Conservation (phyloP, 768 basidiomycete genomes). For the Lactarius hengduanensis region DNA sequence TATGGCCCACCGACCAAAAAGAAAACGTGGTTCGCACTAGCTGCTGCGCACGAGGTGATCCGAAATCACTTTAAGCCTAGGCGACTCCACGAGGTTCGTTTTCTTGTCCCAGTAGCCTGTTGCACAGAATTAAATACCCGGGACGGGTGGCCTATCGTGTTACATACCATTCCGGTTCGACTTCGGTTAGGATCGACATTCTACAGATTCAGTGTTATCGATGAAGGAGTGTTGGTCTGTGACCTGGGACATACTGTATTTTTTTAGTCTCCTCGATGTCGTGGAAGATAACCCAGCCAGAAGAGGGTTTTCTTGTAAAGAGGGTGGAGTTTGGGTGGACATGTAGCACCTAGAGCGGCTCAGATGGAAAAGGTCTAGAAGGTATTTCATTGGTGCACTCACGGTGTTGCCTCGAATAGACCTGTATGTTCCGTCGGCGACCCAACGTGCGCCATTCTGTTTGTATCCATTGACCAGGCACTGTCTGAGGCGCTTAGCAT, state of each 20-base stretch:
- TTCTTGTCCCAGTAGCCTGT: slow-evolving; percentile 23
- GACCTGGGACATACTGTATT: slow-evolving; percentile 59
- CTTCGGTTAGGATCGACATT: slow-evolving; percentile 89
- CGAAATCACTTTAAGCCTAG: background rate
- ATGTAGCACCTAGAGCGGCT: slow-evolving; percentile 61
- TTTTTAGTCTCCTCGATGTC: slow-evolving; percentile 98
- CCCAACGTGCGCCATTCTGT: slow-evolving; percentile 89
- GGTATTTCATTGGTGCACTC: slow-evolving; percentile 31
- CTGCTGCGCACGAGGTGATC: background rate
- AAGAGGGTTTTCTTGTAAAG: slow-evolving; percentile 87
- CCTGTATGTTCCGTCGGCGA: slow-evolving; percentile 90
- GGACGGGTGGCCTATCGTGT: slow-evolving; percentile 5
- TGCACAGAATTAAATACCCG: background rate
- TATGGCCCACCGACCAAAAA: background rate
- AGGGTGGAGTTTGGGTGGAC: slow-evolving; percentile 93
- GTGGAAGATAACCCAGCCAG: slow-evolving; percentile 93
- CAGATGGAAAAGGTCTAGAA: slow-evolving; percentile 14
- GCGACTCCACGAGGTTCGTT: background rate
- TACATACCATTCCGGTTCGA: slow-evolving; percentile 88
- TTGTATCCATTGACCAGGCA: slow-evolving; percentile 94
- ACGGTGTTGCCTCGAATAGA: slow-evolving; percentile 86
- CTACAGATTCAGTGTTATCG: slow-evolving; percentile 42
- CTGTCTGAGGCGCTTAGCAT: slow-evolving; percentile 74
- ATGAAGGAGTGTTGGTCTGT: slow-evolving; percentile 3
- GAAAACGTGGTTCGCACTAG: background rate